phyloP scores from a whole-genome alignment of 805 yeast species.

The Schwanniomyces vanrijiae region DNA sequence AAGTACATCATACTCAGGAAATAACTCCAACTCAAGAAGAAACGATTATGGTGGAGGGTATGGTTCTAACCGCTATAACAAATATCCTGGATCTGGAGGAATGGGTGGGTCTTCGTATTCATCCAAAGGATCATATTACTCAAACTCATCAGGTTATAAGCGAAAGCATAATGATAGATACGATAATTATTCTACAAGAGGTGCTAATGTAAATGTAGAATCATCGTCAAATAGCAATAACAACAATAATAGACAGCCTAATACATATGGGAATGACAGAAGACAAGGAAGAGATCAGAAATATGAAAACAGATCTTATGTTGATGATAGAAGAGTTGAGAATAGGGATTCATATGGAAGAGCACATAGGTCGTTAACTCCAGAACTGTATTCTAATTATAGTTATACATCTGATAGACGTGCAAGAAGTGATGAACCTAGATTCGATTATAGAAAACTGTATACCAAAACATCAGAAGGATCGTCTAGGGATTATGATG shows the following conservation, averaged over 20 bases:
- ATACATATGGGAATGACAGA: not conserved
- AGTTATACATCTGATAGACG: not conserved
- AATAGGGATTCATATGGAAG: not conserved
- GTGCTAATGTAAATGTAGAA: slow-evolving; percentile 1
- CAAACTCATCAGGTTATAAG: slow-evolving; percentile 6
- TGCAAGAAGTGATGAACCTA: not conserved
- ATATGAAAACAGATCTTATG: not conserved
- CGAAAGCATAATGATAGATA: slow-evolving; percentile 18
- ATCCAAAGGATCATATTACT: slow-evolving; percentile 1
- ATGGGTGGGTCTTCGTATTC: slow-evolving; percentile 3
- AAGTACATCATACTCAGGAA: not conserved
- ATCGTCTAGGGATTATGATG: not conserved
- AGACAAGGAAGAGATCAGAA: not conserved
- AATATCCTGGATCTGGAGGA: slow-evolving; percentile 4
- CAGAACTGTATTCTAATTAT: not conserved
- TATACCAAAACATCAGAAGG: not conserved
- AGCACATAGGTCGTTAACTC: not conserved
- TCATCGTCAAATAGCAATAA: not conserved
- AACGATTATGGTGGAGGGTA: slow-evolving; percentile 11
- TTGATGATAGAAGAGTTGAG: not conserved
- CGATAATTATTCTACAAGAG: slow-evolving; percentile 17
- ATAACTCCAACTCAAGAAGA: slow-evolving; percentile 3
- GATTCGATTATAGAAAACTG: not conserved
- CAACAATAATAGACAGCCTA: not conserved
- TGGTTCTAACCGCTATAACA: slow-evolving; percentile 5